These are phyloP conservation scores for Cryptosporidium canis DNA, from an alignment of 169 alveolate genomes.

Conservation along the genomic window DNA sequence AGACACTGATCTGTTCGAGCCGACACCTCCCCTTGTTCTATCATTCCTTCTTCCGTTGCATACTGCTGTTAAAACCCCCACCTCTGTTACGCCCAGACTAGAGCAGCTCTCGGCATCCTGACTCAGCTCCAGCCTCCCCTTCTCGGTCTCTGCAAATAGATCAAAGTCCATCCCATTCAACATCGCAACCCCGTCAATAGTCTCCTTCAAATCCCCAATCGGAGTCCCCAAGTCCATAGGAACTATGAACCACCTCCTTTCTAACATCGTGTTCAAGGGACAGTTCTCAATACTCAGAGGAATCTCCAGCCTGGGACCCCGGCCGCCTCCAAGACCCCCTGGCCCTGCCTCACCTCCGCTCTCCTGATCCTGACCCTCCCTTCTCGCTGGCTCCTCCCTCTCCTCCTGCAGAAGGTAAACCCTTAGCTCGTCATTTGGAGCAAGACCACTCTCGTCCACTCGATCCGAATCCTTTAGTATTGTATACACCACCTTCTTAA, in stretches of 20 bases:
- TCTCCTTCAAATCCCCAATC: background rate
- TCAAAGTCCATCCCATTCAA: constrained; percentile 27
- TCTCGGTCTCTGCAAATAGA: constrained; percentile 31
- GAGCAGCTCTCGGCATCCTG: background rate
- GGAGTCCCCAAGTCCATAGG: constrained; percentile 7
- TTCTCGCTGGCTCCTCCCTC: background rate
- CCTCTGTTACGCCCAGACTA: constrained; percentile 34
- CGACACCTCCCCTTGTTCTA: background rate
- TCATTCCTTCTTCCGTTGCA: background rate
- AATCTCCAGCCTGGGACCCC: constrained; percentile 12
- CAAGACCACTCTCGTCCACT: constrained; percentile 3
- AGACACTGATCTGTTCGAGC: background rate
- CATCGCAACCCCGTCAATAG: constrained; percentile 41
- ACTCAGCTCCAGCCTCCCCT: constrained; percentile 4
- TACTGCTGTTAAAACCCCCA: constrained; percentile 9
- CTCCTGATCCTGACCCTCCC: background rate
- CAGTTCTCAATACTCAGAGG: constrained; percentile 43
- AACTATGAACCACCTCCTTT: constrained; percentile 47
- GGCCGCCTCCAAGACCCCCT: background rate
- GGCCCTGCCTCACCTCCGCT: background rate
- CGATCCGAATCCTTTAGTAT: background rate
- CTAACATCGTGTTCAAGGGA: constrained; percentile 59
- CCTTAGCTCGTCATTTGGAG: constrained; percentile 38
- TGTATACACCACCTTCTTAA: constrained; percentile 26
- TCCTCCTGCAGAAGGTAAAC: background rate